Conservation (phyloP, 148 eudicot genomes). For the Bassia scoparia region DNA sequence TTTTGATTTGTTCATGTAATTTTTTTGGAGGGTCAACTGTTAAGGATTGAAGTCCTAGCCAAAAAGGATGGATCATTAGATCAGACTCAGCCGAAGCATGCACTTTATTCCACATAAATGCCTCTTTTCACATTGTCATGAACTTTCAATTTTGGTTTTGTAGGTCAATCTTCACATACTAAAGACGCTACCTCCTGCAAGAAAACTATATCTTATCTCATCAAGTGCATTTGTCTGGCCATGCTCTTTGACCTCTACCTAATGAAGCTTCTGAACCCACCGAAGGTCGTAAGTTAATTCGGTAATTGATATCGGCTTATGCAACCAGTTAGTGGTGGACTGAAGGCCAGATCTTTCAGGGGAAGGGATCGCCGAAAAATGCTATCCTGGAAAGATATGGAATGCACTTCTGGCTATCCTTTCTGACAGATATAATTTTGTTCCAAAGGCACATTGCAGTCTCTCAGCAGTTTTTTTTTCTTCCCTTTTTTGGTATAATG, state of each 20-base stretch:
- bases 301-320: slow-evolving; percentile 68
- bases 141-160: slow-evolving; percentile 15
- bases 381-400: slow-evolving; percentile 80
- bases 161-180: slow-evolving; percentile 74
- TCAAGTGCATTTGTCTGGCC: slow-evolving; percentile 73
- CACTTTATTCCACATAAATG: background rate
- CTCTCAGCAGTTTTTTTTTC: background rate
- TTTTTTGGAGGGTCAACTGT: background rate
- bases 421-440: slow-evolving; percentile 27
- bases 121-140: background rate
- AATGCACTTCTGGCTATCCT: slow-evolving; percentile 62
- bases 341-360: slow-evolving; percentile 63
- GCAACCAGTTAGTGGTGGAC: slow-evolving; percentile 58
- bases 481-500: no score
- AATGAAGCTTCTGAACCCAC: slow-evolving; percentile 45
- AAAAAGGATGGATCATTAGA: background rate
- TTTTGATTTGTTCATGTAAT: no score
- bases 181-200: slow-evolving; percentile 58
- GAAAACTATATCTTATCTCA: slow-evolving; percentile 65
- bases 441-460: background rate
- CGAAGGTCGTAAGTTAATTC: slow-evolving; percentile 43
- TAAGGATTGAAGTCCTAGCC: background rate
- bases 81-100: background rate
- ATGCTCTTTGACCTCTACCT: slow-evolving; percentile 85
- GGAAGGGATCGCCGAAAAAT: slow-evolving; percentile 88